Evolutionary conservation across 805 yeast genomes (phyloP), one percentile per base, ranked within the genome.

Genomic region (Clavispora fructus): DNA sequence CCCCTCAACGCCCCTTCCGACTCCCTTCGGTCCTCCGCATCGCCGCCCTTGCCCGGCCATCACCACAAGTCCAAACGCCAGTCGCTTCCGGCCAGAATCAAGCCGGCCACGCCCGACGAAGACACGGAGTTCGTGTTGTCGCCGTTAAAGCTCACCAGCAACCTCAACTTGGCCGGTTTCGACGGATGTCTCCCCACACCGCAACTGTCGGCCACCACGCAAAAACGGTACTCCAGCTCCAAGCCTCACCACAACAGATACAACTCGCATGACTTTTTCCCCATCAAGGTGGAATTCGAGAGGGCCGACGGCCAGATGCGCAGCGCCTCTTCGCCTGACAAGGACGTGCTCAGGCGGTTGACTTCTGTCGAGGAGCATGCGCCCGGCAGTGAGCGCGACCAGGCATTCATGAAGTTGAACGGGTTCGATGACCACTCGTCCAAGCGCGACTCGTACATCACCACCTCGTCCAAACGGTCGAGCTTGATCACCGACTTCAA

Each of bases 251-350:
- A 72, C 48, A 61, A 66, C 7, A 54, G 77, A 13, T 71, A 65
- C 53, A 71, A 67, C 51, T 67, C 73, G 46, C 73, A 70, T 54
- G 75, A 71, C 44, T 59, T 71, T 28, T 53, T 72, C 16, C 75
- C 75, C 1, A 69, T 72, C 13, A 63, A 62, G 48, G 76, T 72
- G 13, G 77, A 72, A 52, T 72, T 72, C 53, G 75, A 71, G 51
- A 58, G 52, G 25, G 37, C 26, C 25, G 51, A 57, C 9, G 25
- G n/a, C 13, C 37, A 33, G 23, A 43, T 53, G 28, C 50, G 69
- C 41, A 56, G 64, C 33, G 50, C 61, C 1, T 64, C 71, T 1
- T 65, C 59, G 19, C 67, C 69, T 5, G 67, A 62, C 39, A 56
- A 53, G 42, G 58, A 51, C 12, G 52, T 33, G 19, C 43, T 43